Percentiles rank a stretch among this genome's conserved stretches.
These are phyloP conservation scores for Fraxinus albicans DNA, from an alignment of 305 asterid species.

Conservation along the genomic window DNA sequence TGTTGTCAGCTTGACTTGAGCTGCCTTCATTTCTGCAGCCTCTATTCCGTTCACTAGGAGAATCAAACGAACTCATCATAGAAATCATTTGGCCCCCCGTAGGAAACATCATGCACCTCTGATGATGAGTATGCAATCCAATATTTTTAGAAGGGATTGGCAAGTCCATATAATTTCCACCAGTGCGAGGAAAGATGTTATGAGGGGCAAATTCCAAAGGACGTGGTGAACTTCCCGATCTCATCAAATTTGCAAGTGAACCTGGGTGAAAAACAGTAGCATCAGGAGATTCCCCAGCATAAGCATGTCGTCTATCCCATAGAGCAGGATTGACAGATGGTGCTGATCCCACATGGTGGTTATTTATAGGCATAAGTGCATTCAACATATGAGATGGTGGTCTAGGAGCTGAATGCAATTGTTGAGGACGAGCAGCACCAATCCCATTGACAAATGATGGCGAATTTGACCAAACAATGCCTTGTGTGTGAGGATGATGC, in stretches of 20 bases:
- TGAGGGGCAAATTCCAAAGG: conserved; percentile 74
- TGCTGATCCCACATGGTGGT: conserved; percentile 94
- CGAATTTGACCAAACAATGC: conserved; percentile 77
- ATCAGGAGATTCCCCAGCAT: conserved; percentile 85
- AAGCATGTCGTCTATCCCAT: conserved; percentile 76
- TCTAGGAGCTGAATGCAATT: conserved; percentile 74
- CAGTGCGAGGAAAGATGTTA: conserved; percentile 60
- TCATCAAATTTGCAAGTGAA: conserved; percentile 83
- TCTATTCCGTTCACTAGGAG: conserved; percentile 85
- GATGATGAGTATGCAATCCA: conserved; percentile 77
- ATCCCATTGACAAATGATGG: conserved; percentile 75
- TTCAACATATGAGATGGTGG: conserved; percentile 69
- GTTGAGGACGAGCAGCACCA: conserved; percentile 62
- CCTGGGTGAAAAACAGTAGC: conserved; percentile 85
- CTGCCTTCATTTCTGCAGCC: conserved; percentile 71
- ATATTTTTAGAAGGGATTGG: conserved; percentile 62
- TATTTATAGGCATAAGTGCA: conserved; percentile 58
- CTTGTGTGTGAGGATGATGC: conserved; percentile 68
- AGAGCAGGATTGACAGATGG: conserved; percentile 81
- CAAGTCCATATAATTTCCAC: conserved; percentile 68
- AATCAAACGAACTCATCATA: conserved; percentile 76
- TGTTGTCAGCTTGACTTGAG: conserved; percentile 68
- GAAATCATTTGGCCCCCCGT: conserved; percentile 89
- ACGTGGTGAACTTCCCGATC: conserved; percentile 79
- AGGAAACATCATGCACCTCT: conserved; percentile 84